Conservation (phyloP, 768 basidiomycete genomes). For the Russula lepida region DNA sequence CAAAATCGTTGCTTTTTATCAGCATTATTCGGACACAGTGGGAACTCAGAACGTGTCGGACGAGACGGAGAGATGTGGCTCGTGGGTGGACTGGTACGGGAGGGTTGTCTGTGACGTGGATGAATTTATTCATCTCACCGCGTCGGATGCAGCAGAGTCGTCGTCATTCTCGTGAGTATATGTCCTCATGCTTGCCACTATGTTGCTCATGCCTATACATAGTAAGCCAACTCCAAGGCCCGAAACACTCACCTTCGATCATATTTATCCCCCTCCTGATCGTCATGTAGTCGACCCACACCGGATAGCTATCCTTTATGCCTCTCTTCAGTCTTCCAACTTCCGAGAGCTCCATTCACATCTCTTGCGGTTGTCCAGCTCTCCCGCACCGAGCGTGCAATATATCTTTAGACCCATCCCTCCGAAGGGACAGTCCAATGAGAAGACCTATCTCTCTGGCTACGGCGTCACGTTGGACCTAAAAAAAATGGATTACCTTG, state of each 20-base stretch:
- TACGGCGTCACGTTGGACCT: slow-evolving; percentile 89
- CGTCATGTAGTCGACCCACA: slow-evolving; percentile 39
- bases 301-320: slow-evolving; percentile 74
- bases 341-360: slow-evolving; percentile 65
- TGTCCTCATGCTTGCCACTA: neutral
- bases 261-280: slow-evolving; percentile 48
- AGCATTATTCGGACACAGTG: slow-evolving; percentile 46
- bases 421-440: slow-evolving; percentile 25
- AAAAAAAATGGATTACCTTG: slow-evolving; percentile 97
- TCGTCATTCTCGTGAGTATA: slow-evolving; percentile 26
- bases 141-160: slow-evolving; percentile 35
- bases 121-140: slow-evolving; percentile 44
- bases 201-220: neutral
- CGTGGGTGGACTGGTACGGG: slow-evolving; percentile 86
- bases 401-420: slow-evolving; percentile 73
- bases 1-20: slow-evolving; percentile 76
- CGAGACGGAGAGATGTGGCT: slow-evolving; percentile 40
- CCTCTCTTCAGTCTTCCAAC: slow-evolving; percentile 50
- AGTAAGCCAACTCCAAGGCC: slow-evolving; percentile 34
- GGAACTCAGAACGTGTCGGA: slow-evolving; percentile 24
- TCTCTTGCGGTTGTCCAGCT: slow-evolving; percentile 43
- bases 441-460: slow-evolving; percentile 56
- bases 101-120: slow-evolving; percentile 60
- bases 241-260: slow-evolving; percentile 67
- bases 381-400: slow-evolving; percentile 43